Base-by-base conservation (phyloP, 1,284 basidiomycete genomes). In the Pulchroboletus neoregius region DNA sequence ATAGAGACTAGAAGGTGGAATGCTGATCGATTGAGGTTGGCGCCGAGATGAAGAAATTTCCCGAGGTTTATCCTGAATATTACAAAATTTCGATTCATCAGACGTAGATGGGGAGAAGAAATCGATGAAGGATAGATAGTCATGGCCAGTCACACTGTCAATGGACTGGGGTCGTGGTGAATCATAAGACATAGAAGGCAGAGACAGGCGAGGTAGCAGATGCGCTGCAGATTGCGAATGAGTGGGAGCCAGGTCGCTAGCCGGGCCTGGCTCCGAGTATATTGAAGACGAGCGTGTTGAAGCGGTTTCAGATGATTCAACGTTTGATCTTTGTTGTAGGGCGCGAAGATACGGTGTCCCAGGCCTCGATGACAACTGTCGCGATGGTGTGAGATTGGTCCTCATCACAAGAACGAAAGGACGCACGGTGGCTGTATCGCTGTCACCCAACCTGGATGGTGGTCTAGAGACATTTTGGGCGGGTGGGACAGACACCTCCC, bases 51-150 rank as follows among this genome's bases (percentile, higher is more conserved):
- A 23, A 16, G 43, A 31, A 7, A 11, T 6, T 18, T 42, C 39
- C 16, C 35, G 43, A 12, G 49, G 11, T n/a, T 33, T 34, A 15
- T 51, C 34, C 31, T 44, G 53, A 15, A 32, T 31, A 39, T 41
- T 42, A 31, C n/a, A 50, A 39, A 52, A 37, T 45, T 58, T 53
- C n/a, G 51, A 38, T 41, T 68, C 65, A 20, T 65, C 60, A 16
- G 60, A 45, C 11, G 48, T 51, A 46, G 58, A 53, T 45, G 74
- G 70, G 0, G 78, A 76, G 39, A 68, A 61, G 41, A 82, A 63
- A 61, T 82, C 80, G 37, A 83, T 79, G 60, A 82, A 82, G 18
- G 80, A 82, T 51, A 73, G 66, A 56, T 68, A 69, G 55, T 70
- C 60, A 20, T 50, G 39, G 44, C 39, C 31, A 30, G 53, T 11